Base-by-base conservation (phyloP, 2,329 filamentous ascomycete species). In the Fusarium chlamydosporum region DNA sequence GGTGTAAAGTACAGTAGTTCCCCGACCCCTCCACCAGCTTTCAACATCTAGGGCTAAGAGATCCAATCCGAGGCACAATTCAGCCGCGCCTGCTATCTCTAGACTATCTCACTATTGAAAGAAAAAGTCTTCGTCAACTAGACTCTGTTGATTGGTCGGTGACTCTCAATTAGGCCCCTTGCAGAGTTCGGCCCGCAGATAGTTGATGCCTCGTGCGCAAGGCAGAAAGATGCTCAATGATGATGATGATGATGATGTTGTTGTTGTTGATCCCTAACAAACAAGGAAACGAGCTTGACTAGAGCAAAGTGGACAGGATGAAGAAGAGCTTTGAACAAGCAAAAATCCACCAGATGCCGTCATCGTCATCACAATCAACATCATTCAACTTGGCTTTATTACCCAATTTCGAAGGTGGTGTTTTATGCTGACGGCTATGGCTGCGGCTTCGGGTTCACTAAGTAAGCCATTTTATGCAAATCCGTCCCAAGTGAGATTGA, bases 191-290 rank as follows among this genome's bases (percentile, higher is more conserved):
- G 58, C 63, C 69, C 67, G 56, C 66, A 46, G n/a, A 10, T 12
- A 23, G 48, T 61, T 40, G 31, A 37, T 74, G 71, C 70, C 70
- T 74, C 18, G 55, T 34, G 40, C 46, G 64, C 72, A 58, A 74
- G 72, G 72, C 71, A 74, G 29, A 20, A 13, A 35, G 8, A 7
- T 8, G 16, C 7, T 31, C 33, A 7, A n/a, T 29, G 48, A 46
- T 23, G 23, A 23, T 23, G 23, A 23, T 23, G 23, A 23, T 23
- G 48, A 46, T 23, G 23, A 23, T 23, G 23, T 4, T 23, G 23
- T 4, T 23, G 23, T 23, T 23, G 23, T 23, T 37, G 67, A 65
- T 62, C 67, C 35, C 23, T 58, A 16, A 70, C 66, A 40, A 70
- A 67, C 62, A 58, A 68, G 65, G 68, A 67, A 72, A 65, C 34